These are phyloP conservation scores for Pseudopithomyces chartarum DNA, from an alignment of 2,329 filamentous ascomycete species.

Conservation along the genomic window DNA sequence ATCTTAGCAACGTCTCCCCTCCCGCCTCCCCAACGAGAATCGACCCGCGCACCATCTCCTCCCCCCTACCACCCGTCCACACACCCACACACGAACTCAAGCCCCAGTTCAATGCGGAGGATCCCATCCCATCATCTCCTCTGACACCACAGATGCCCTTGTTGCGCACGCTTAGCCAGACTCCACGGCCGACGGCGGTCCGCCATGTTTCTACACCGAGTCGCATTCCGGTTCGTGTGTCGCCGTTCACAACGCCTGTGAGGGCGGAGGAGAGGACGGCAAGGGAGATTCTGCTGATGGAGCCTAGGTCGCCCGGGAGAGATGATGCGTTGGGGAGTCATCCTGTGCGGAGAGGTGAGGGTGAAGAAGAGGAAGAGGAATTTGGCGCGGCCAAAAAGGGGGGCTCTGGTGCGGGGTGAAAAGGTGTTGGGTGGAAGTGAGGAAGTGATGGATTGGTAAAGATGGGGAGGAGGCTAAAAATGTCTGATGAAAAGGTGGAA, in stretches of 20 bases:
- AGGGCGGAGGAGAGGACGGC: not conserved
- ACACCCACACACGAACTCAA: not conserved
- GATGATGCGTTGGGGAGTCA: slow-evolving; percentile 8
- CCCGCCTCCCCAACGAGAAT: not conserved
- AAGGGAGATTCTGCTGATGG: not conserved
- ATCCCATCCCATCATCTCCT: not conserved
- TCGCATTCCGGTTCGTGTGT: not conserved
- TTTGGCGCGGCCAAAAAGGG: no score
- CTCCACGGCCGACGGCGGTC: not conserved
- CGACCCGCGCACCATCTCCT: not conserved
- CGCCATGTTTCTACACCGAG: not conserved
- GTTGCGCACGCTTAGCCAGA: not conserved
- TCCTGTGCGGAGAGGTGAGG: not conserved
- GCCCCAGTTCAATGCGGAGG: not conserved
- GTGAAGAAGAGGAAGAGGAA: not conserved
- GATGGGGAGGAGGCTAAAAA: no score
- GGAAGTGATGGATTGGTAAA: no score
- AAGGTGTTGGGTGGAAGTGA: no score
- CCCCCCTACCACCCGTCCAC: not conserved
- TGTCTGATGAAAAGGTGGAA: no score
- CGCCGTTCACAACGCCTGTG: not conserved
- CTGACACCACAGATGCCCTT: not conserved
- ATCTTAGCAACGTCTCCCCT: not conserved
- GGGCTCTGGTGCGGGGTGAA: no score
- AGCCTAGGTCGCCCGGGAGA: not conserved